These are phyloP conservation scores for Paecilomyces sp. DNA, from an alignment of 2,329 filamentous ascomycete species.

Conservation along the genomic window DNA sequence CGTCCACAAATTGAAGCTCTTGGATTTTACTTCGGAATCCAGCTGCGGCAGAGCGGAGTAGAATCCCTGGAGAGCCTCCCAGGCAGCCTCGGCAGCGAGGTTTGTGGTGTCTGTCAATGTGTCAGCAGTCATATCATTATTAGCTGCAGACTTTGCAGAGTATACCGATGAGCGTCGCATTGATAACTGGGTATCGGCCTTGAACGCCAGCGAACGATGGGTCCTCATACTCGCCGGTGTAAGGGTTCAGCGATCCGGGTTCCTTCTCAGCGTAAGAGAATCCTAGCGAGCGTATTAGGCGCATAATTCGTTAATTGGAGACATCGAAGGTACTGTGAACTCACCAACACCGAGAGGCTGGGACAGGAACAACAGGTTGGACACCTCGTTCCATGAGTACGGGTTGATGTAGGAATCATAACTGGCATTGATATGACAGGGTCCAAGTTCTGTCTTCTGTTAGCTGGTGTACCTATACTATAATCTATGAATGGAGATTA, in stretches of 20 bases:
- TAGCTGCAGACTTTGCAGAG: background rate
- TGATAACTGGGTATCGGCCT: slow-evolving; percentile 44
- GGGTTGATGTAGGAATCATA: slow-evolving; percentile 46
- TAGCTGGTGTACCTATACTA: background rate
- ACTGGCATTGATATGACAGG: slow-evolving; percentile 38
- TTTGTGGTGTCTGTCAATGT: slow-evolving; percentile 45
- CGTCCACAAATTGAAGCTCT: slow-evolving; percentile 53
- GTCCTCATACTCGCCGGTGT: slow-evolving; percentile 41
- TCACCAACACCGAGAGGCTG: slow-evolving; percentile 53
- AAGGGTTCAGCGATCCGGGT: slow-evolving; percentile 34
- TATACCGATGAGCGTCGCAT: slow-evolving; percentile 39
- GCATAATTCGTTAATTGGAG: background rate
- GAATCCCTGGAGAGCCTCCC: slow-evolving; percentile 51
- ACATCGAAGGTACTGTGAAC: background rate
- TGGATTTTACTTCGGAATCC: slow-evolving; percentile 43
- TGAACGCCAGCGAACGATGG: slow-evolving; percentile 33
- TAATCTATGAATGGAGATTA: too few species aligned
- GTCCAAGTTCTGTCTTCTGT: slow-evolving; percentile 27
- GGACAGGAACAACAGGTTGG: slow-evolving; percentile 55
- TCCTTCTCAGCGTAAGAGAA: slow-evolving; percentile 29
- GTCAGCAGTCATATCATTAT: background rate
- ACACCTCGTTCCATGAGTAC: slow-evolving; percentile 53
- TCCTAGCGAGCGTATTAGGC: slow-evolving; percentile 13
- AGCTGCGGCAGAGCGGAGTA: slow-evolving; percentile 42
- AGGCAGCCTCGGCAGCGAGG: slow-evolving; percentile 48